These are phyloP conservation scores for Citrullus amarus DNA, from an alignment of 306 rosid genomes.

Conservation along the genomic window DNA sequence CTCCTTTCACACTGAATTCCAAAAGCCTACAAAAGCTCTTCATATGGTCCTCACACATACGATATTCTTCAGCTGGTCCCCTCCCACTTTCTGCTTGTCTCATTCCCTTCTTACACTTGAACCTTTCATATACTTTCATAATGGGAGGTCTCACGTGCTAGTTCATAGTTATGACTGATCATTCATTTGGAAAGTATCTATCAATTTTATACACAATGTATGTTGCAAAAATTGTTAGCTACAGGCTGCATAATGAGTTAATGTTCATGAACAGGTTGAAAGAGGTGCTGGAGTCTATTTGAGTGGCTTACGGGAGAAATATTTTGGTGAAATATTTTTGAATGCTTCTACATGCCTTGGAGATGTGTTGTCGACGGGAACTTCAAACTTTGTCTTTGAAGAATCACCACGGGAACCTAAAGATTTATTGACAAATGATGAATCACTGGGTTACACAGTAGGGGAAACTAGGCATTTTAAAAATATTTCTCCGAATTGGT, in stretches of 20 bases:
- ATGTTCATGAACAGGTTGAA: slow-evolving; percentile 58
- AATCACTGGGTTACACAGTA: slow-evolving; percentile 12
- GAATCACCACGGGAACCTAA: slow-evolving; percentile 24
- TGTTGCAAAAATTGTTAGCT: background rate
- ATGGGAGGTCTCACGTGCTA: background rate
- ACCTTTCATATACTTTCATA: no score
- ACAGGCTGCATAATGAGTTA: slow-evolving; percentile 9
- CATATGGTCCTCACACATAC: no score
- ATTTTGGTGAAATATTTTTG: slow-evolving; percentile 77
- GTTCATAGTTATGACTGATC: background rate
- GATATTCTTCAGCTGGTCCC: no score
- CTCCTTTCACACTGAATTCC: no score
- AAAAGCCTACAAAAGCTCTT: no score
- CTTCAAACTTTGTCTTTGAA: slow-evolving; percentile 34
- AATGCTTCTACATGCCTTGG: slow-evolving; percentile 62
- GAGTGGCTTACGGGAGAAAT: slow-evolving; percentile 86
- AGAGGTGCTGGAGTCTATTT: slow-evolving; percentile 80
- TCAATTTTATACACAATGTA: no score
- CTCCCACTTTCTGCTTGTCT: no score
- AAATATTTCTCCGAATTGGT: slow-evolving; percentile 25
- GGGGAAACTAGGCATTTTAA: slow-evolving; percentile 27
- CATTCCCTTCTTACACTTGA: no score
- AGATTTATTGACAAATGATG: slow-evolving; percentile 20
- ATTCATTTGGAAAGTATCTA: background rate
- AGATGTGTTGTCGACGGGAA: slow-evolving; percentile 35